Base-by-base conservation (phyloP, 2,329 filamentous ascomycete genomes). In the Penicillium nordicum region DNA sequence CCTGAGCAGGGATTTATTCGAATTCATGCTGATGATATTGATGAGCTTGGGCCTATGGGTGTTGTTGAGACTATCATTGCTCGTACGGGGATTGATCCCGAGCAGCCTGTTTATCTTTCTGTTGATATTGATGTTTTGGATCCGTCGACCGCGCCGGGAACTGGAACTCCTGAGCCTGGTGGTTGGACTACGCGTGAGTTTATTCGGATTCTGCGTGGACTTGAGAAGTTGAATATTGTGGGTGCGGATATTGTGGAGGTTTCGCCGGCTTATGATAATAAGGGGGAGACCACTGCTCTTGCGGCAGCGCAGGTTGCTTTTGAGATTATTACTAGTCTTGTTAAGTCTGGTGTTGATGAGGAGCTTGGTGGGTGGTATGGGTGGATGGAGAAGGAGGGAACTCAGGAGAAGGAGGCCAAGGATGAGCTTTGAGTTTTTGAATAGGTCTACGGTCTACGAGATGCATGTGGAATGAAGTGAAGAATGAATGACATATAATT, bases 171-270 rank as follows among this genome's bases (percentile, higher is more conserved):
- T 0, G 92, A 96, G 77, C 88, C 91, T 0, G 92, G 92, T 55
- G 92, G 92, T 37, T 96, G 92, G 92, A 94, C 90, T 6, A 95
- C 89, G 21, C 80, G 92, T 50, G 92, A 96, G 78, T 79, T 96
- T 64, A 93, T 96, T 61, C 80, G 88, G 12, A 90, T 96, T 56
- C 74, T 96, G 70, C 80, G 91, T 32, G 91, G 90, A 0, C 83
- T 96, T 41, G 92, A 96, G 76, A 83, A 73, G 60, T 72, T 96
- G 71, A 96, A 96, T 69, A 77, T 96, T 4, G 89, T 96, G 4
- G 92, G 91, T 1, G 92, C 91, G 0, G 92, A 96, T 74, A 84
- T 96, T 47, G 92, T 97, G 5, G 92, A 96, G 79, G 90, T 95
- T 9, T 85, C 88, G 42, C 92, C 92, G 0, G 88, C 88, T 12